A percentile compares a stretch with the other conserved stretches of the same genome.
Evolutionary conservation across 805 yeast genomes (phyloP).

Genomic region (Candida boleticola): DNA sequence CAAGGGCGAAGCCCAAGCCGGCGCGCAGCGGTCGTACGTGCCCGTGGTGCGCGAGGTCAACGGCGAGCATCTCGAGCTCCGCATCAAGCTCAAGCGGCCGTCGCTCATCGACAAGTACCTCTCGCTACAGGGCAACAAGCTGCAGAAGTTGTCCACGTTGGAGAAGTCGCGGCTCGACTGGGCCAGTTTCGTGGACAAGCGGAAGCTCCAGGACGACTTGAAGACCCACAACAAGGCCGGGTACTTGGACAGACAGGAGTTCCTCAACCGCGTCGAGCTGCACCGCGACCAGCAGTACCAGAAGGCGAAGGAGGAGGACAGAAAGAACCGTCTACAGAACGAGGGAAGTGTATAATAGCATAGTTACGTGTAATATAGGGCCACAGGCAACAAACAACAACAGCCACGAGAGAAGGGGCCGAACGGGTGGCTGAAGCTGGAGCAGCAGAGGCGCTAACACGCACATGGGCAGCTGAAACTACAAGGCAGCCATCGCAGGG

Average conservation of each 20-base stretch:
- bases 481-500: too few relatives aligned
- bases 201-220: constrained; percentile 81
- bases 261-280: constrained; percentile 70
- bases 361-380: background rate
- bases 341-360: constrained; percentile 1
- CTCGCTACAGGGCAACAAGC: constrained; percentile 57
- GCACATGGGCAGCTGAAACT: too few relatives aligned
- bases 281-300: constrained; percentile 52
- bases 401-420: too few relatives aligned
- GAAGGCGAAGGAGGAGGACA: constrained; percentile 38
- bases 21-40: constrained; percentile 24
- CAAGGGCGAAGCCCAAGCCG: constrained; percentile 2
- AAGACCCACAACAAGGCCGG: constrained; percentile 83
- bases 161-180: constrained; percentile 94
- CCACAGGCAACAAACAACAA: background rate
- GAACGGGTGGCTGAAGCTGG: too few relatives aligned
- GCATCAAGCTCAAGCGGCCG: constrained; percentile 67
- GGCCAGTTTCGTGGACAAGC: constrained; percentile 89
- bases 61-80: constrained; percentile 38
- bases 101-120: constrained; percentile 76
- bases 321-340: constrained; percentile 9
- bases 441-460: too few relatives aligned
- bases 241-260: constrained; percentile 86
- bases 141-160: constrained; percentile 76
- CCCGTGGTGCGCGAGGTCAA: constrained; percentile 32